Base-by-base conservation (phyloP, 345 rosid genomes). In the Angophora floribunda region DNA sequence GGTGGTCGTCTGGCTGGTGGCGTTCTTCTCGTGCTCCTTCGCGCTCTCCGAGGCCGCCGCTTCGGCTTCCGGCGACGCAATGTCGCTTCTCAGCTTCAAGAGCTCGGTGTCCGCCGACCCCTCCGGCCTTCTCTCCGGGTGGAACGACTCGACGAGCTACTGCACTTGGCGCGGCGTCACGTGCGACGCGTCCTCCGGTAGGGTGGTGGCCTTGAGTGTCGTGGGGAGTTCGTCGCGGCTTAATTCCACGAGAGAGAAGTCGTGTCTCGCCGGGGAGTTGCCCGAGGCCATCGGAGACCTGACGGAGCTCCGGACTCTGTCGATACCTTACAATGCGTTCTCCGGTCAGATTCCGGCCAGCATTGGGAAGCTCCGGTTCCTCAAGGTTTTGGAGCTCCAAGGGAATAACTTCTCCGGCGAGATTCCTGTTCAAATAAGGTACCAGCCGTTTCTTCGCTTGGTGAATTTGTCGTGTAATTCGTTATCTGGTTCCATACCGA, bases 321-420 rank as follows among this genome's bases (percentile, higher is more conserved):
- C 93, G 17, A 55, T 95, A 63, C 70, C 96, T 36, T 88, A 91
- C 89, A 90, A 89, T 78, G 88, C 44, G 7, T 91, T 95, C 89
- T 90, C 92, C 59, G 97, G 96, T 24, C 89, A 88, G 92, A 94
- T 95, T 88, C 94, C 97, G 13, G 90, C 47, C 7, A 87, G 61
- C 85, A 50, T 95, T 28, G 91, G 92, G 51, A 89, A 84, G 51
- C 95, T 95, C 21, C 88, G 47, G 89, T 88, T 82, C 59, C 90
- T 95, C 51, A 91, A 93, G 92, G 92, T 92, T 32, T 88, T 95
- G 85, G 93, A 93, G 87, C 93, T 95, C 86, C 96, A 93, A 86
- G 93, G 93, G 7, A 95, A 94, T 91, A 94, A 94, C 88, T 92
- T 95, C 88, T 93, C 96, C 50, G 95, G 95, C 79, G 53, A 80